phyloP scores from a whole-genome alignment of 2,329 filamentous ascomycete genomes.

The Trichoderma sp. region DNA sequence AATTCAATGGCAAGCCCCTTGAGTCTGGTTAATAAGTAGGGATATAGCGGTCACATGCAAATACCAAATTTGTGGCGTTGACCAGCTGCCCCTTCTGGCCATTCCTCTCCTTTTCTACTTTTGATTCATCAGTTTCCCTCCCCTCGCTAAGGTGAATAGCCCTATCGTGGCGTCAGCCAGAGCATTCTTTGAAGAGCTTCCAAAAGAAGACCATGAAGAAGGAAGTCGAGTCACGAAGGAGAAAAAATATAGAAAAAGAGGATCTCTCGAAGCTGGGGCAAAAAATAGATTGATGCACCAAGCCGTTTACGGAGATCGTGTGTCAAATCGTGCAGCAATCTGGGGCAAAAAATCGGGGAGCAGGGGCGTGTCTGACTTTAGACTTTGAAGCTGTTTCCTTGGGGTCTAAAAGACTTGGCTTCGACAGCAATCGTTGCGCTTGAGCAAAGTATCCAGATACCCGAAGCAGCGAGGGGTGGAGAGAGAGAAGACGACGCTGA shows the following conservation, averaged over 20 bases:
- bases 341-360: conserved; percentile 12
- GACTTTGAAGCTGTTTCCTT: background rate
- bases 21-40: background rate
- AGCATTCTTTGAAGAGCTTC: background rate
- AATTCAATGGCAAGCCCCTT: background rate
- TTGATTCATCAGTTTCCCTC: background rate
- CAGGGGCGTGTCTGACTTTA: conserved; percentile 7
- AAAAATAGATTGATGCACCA: conserved; percentile 9
- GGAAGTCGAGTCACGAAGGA: conserved; percentile 7
- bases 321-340: conserved; percentile 24
- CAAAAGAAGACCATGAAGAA: background rate
- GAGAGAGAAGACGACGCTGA: background rate
- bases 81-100: background rate
- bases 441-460: conserved; percentile 11
- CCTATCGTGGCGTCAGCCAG: background rate
- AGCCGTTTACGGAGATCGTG: conserved; percentile 20
- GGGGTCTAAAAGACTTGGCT: background rate
- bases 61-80: too few relatives aligned
- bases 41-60: background rate
- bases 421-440: background rate
- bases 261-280: background rate
- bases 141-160: background rate
- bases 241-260: background rate
- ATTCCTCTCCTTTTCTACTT: background rate
- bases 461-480: background rate